Percentiles rank a stretch among this genome's conserved stretches.
phyloP scores from a whole-genome alignment of 805 yeast species.

The Candida xiaguanensis region DNA sequence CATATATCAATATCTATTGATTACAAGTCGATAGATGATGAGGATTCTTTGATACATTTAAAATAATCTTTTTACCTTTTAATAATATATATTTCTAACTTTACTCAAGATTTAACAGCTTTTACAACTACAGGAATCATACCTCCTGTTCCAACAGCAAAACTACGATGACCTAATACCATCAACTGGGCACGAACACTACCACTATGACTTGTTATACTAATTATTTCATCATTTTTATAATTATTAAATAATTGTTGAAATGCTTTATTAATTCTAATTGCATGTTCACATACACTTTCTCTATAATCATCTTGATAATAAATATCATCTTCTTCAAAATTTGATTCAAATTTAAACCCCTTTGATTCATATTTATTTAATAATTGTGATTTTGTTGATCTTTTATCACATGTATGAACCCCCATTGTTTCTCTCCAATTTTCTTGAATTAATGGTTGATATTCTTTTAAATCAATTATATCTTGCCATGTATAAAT shows the following conservation, averaged over 20 bases:
- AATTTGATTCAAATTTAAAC: conserved; percentile 41
- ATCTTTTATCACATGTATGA: conserved; percentile 49
- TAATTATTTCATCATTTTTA: conserved; percentile 23
- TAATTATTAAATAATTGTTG: conserved; percentile 30
- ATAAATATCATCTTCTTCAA: conserved; percentile 44
- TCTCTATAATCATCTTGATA: conserved; percentile 39
- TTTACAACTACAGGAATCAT: conserved; percentile 53
- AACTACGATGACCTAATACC: conserved; percentile 46
- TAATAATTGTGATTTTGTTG: conserved; percentile 32
- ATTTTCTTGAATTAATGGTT: conserved; percentile 43
- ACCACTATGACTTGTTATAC: conserved; percentile 51
- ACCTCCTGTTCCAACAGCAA: conserved; percentile 52
- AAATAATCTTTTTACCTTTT: neutral
- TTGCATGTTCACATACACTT: conserved; percentile 37
- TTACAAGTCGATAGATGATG: too few relatives aligned
- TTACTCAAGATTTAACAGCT: conserved; percentile 27
- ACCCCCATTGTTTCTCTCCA: conserved; percentile 48
- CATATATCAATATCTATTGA: too few relatives aligned
- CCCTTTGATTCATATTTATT: conserved; percentile 35
- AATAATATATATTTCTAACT: too few relatives aligned
- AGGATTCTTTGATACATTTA: neutral
- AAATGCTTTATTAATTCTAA: conserved; percentile 31
- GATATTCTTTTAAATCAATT: conserved; percentile 12
- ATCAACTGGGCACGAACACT: conserved; percentile 45
- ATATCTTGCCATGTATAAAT: conserved; percentile 43